Evolutionary conservation across 1,284 basidiomycete genomes (phyloP).

Genomic region (Papiliotrema flavescens): DNA sequence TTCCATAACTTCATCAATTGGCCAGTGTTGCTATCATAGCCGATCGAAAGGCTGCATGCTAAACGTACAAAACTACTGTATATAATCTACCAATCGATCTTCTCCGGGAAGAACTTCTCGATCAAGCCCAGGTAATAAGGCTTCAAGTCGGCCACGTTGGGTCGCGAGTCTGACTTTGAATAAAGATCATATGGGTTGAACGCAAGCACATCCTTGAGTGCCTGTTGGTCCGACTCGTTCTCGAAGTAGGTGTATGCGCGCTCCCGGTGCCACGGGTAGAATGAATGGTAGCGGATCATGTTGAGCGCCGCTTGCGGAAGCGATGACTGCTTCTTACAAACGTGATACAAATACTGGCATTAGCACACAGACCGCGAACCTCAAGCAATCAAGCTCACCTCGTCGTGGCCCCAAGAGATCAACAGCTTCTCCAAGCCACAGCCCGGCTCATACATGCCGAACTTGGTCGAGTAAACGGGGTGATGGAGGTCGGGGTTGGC

Average conservation of each 20-base stretch:
- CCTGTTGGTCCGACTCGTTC: conserved; percentile 53
- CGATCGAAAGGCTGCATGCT: too few species aligned
- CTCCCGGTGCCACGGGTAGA: conserved; percentile 83
- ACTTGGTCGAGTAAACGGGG: conserved; percentile 66
- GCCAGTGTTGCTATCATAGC: too few species aligned
- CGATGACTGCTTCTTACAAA: conserved; percentile 19
- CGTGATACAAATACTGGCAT: conserved; percentile 3
- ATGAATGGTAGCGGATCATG: conserved; percentile 86
- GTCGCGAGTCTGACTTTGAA: conserved; percentile 70
- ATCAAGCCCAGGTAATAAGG: conserved; percentile 78
- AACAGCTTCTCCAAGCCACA: conserved; percentile 87
- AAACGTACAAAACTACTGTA: not conserved
- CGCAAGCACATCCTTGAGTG: conserved; percentile 9
- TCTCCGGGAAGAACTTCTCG: conserved; percentile 71
- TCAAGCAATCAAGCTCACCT: conserved; percentile 33
- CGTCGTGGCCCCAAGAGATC: conserved; percentile 85
- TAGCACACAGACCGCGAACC: not conserved
- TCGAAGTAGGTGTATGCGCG: conserved; percentile 70
- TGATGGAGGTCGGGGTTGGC: conserved; percentile 70
- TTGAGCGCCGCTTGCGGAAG: conserved; percentile 73
- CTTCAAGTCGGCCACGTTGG: conserved; percentile 59
- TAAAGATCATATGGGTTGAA: conserved; percentile 69
- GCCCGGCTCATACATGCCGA: conserved; percentile 64
- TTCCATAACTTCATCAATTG: too few species aligned
- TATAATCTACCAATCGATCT: conserved; percentile 63